Percentiles rank a stretch among this genome's conserved stretches.
Conservation (phyloP, 148 eudicot species). For the Rhododendron kiyosumense region DNA sequence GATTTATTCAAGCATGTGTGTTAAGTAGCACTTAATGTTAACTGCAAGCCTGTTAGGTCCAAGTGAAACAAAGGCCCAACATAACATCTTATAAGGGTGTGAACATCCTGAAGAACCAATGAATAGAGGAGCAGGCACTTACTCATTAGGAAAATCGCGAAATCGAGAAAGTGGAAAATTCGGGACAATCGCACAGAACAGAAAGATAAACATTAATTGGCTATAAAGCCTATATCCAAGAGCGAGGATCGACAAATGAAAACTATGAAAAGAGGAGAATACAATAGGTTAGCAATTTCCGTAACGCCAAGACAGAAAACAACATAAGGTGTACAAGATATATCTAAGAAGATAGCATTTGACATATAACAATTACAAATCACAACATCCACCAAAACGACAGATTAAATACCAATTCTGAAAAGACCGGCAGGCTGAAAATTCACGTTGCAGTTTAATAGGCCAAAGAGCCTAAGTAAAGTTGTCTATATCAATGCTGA, state of each 20-base stretch:
- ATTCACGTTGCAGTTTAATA: background rate
- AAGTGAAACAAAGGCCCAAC: background rate
- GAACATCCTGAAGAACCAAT: background rate
- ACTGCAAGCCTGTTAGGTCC: background rate
- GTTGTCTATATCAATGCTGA: background rate
- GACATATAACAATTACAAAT: background rate
- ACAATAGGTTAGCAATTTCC: background rate
- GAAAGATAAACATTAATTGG: background rate
- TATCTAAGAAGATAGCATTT: background rate
- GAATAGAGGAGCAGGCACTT: no score
- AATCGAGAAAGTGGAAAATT: background rate
- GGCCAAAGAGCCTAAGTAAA: background rate
- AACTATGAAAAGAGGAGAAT: background rate
- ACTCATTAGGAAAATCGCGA: background rate
- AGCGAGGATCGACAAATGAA: background rate
- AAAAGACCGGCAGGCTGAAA: background rate
- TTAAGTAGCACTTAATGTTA: background rate
- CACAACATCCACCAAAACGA: background rate
- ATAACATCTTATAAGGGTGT: background rate
- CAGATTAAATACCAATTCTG: background rate
- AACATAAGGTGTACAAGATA: background rate
- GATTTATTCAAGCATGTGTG: background rate
- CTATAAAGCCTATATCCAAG: background rate
- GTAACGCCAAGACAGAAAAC: background rate
- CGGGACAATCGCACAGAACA: background rate